phyloP scores from a whole-genome alignment of 768 basidiomycete genomes.

The Tulasnella sp. region DNA sequence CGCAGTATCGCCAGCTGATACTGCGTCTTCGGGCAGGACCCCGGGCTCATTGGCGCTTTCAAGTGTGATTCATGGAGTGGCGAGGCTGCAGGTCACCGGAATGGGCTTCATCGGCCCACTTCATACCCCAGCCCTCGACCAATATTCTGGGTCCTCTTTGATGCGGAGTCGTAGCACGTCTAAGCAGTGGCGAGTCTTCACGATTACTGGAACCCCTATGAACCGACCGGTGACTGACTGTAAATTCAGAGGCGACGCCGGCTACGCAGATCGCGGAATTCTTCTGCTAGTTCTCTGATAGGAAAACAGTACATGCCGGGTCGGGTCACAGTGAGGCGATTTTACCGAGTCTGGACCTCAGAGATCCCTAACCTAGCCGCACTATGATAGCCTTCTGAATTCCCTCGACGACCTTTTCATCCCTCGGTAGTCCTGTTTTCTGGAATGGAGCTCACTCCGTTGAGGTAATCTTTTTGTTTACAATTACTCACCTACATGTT shows the following conservation, averaged over 20 bases:
- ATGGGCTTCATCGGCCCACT: background rate
- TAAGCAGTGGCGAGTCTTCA: background rate
- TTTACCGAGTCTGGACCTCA: background rate
- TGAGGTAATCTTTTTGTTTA: background rate
- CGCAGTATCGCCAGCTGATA: too few species aligned
- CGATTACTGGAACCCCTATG: background rate
- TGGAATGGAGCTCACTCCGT: constrained; percentile 1
- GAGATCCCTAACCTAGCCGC: background rate
- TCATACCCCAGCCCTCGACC: background rate
- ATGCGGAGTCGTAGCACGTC: background rate
- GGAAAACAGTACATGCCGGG: background rate
- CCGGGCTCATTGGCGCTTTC: too few species aligned
- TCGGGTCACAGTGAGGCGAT: background rate
- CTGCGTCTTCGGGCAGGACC: too few species aligned
- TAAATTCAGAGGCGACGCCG: background rate
- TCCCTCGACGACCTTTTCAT: background rate
- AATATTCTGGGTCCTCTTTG: background rate
- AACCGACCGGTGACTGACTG: background rate
- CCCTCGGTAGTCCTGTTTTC: background rate
- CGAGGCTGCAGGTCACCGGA: background rate
- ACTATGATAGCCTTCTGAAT: background rate
- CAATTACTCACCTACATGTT: background rate
- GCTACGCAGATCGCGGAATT: background rate
- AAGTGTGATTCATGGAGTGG: too few species aligned
- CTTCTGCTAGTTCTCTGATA: background rate